Percentiles rank a stretch among this genome's conserved stretches.
phyloP scores from a whole-genome alignment of 495 filamentous ascomycete species.

The Podospora comata region DNA sequence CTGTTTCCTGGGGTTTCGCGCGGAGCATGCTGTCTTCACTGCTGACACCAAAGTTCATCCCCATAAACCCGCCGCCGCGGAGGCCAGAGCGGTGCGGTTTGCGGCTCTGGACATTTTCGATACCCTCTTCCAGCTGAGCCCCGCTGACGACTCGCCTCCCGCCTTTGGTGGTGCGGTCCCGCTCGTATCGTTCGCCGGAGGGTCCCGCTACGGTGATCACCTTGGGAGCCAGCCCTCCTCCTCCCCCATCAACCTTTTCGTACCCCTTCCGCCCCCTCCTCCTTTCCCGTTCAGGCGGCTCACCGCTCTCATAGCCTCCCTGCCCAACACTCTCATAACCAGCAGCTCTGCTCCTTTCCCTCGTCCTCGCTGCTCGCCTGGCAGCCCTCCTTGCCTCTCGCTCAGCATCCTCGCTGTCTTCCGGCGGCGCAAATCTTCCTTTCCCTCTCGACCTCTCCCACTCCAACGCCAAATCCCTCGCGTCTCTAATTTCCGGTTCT shows the following conservation, averaged over 20 bases:
- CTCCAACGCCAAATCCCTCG: conserved; percentile 29
- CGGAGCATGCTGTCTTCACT: conserved; percentile 27
- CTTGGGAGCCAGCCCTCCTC: neutral
- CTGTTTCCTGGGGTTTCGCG: conserved; percentile 20
- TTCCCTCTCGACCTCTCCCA: conserved; percentile 32
- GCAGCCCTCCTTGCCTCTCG: conserved; percentile 3
- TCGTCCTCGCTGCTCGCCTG: neutral
- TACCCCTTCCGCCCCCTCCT: conserved; percentile 6
- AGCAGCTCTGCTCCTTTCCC: conserved; percentile 1
- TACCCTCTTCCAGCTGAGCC: conserved; percentile 65
- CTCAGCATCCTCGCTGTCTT: conserved; percentile 12
- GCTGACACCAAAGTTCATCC: conserved; percentile 5
- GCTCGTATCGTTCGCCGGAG: conserved; percentile 13
- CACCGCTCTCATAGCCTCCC: conserved; percentile 1
- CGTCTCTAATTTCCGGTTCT: neutral
- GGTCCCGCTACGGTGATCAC: neutral
- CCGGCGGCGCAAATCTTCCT: conserved; percentile 28
- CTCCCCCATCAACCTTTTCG: neutral
- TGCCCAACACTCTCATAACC: conserved; percentile 2
- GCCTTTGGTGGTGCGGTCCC: conserved; percentile 31
- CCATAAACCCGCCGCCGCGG: neutral
- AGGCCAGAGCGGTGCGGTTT: neutral
- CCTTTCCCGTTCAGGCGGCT: neutral
- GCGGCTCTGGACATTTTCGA: conserved; percentile 15
- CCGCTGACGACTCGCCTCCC: conserved; percentile 64